A percentile compares a stretch with the other conserved stretches of the same genome.
phyloP scores from a whole-genome alignment of 2,329 filamentous ascomycete species.

The Penicillium expansum region DNA sequence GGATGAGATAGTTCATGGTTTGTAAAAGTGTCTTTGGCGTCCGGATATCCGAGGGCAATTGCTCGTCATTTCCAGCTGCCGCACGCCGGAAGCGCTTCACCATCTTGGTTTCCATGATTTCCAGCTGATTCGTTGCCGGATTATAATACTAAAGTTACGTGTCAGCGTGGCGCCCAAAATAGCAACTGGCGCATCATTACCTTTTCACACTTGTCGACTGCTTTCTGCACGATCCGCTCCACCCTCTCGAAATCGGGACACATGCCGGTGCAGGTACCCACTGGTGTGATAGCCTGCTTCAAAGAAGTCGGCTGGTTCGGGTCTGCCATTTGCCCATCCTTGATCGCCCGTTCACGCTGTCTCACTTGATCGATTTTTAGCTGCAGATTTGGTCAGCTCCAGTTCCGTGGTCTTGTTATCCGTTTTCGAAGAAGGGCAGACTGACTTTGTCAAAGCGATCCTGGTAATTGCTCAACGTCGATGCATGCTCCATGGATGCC shows the following conservation, averaged over 20 bases:
- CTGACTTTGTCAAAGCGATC: conserved; percentile 40
- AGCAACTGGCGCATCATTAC: conserved; percentile 33
- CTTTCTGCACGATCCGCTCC: conserved; percentile 60
- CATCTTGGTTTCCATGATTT: conserved; percentile 50
- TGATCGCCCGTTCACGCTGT: conserved; percentile 53
- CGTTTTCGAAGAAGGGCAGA: background rate
- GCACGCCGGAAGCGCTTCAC: conserved; percentile 63
- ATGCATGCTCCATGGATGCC: conserved; percentile 25
- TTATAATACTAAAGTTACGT: conserved; percentile 33
- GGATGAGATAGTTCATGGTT: conserved; percentile 50
- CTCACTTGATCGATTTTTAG: conserved; percentile 51
- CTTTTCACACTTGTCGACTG: conserved; percentile 60
- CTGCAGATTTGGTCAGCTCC: conserved; percentile 28
- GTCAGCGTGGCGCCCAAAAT: background rate
- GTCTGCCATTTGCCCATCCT: conserved; percentile 55
- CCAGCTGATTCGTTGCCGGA: conserved; percentile 32
- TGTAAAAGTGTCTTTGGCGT: conserved; percentile 52
- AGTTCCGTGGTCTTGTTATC: background rate
- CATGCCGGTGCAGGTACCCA: conserved; percentile 63
- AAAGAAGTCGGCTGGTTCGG: conserved; percentile 60
- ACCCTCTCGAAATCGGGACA: conserved; percentile 63
- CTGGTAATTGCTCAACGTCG: conserved; percentile 28
- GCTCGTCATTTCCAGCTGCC: conserved; percentile 61
- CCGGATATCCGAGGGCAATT: conserved; percentile 62
- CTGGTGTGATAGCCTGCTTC: conserved; percentile 59